Conservation (phyloP, 2,329 filamentous ascomycete species). For the Pseudogymnoascus sp. region DNA sequence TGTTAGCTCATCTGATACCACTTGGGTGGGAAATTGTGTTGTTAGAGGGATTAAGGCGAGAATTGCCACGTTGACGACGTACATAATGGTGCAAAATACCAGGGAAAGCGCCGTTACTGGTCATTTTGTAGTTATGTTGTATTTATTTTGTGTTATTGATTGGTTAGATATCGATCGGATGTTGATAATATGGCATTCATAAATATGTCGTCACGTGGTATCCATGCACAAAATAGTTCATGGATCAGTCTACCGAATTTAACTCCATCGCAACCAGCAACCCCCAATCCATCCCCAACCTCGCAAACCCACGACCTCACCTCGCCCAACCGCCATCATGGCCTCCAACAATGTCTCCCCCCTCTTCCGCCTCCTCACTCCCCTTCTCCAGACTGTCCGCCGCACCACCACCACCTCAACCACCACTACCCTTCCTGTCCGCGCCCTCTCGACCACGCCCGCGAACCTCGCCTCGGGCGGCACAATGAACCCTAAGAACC, state of each 20-base stretch:
- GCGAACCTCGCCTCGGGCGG: constrained; percentile 12
- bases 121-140: constrained; percentile 15
- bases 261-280: constrained; percentile 9
- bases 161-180: neutral
- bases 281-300: constrained; percentile 10
- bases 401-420: constrained; percentile 11
- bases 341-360: constrained; percentile 16
- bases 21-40: neutral
- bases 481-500: constrained; percentile 12
- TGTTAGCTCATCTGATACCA: neutral
- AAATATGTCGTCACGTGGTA: neutral
- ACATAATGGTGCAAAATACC: constrained; percentile 20
- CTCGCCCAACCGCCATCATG: constrained; percentile 16
- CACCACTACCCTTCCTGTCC: neutral
- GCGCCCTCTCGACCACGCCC: constrained; percentile 20
- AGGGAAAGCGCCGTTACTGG: constrained; percentile 14
- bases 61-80: constrained; percentile 7
- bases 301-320: neutral
- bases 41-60: neutral
- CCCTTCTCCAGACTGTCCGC: constrained; percentile 21
- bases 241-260: constrained; percentile 6
- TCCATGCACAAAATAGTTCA: neutral
- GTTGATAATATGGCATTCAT: neutral
- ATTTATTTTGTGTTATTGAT: constrained; percentile 12
- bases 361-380: constrained; percentile 22